phyloP scores from a whole-genome alignment of 208 protist species.

The Tritrichomonas musculus region DNA sequence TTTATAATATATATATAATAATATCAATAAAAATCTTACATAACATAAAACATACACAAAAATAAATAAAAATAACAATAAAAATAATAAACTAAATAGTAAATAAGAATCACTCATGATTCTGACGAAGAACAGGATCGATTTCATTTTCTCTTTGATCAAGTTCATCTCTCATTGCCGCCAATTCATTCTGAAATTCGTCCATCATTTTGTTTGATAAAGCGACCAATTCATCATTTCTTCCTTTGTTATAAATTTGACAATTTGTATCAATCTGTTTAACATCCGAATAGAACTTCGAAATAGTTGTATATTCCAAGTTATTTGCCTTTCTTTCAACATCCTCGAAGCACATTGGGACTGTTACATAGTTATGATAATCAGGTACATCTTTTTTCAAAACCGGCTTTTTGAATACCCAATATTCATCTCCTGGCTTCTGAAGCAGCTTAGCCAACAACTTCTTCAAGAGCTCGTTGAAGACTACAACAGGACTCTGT shows the following conservation, averaged over 20 bases:
- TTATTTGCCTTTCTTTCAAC: neutral
- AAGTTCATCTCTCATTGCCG: neutral
- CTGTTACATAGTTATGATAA: neutral
- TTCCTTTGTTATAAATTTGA: neutral
- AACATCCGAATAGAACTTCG: neutral
- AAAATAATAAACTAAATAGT: neutral
- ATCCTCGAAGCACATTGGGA: neutral
- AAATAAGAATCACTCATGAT: neutral
- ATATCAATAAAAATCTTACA: too few relatives aligned
- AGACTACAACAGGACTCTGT: neutral
- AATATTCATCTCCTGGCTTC: neutral
- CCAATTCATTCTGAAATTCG: neutral
- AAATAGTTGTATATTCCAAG: neutral
- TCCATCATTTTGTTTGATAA: neutral
- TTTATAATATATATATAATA: too few relatives aligned
- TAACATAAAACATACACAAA: too few relatives aligned
- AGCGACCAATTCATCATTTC: neutral
- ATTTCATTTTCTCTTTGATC: neutral
- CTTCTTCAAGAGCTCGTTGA: neutral
- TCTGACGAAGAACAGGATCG: slow-evolving; percentile 1
- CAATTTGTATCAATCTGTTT: neutral
- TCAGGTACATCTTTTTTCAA: neutral
- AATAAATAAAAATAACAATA: neutral
- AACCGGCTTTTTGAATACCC: neutral
- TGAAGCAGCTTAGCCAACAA: neutral